Conservation (phyloP, 2,329 filamentous ascomycete species). For the Stachybotrys chartarum region DNA sequence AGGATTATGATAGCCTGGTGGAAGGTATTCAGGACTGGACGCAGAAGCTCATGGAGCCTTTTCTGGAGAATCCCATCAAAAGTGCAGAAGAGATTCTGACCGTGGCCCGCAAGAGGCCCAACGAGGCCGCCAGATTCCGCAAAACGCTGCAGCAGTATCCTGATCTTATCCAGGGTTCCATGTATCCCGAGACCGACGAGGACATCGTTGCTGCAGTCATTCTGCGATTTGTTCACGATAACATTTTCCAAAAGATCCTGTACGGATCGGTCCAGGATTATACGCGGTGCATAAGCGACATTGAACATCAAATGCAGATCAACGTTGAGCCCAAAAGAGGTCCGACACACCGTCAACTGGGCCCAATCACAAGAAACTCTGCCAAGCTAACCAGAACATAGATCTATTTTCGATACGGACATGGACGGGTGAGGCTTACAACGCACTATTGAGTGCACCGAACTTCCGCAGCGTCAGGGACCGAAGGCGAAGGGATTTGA, state of each 20-base stretch:
- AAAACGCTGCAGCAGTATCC: slow-evolving; percentile 17
- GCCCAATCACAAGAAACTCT: background rate
- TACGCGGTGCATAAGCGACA: slow-evolving; percentile 20
- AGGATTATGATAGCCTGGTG: background rate
- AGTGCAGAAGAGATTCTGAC: slow-evolving; percentile 14
- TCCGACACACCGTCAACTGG: no score
- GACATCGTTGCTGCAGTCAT: slow-evolving; percentile 26
- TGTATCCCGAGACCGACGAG: slow-evolving; percentile 29
- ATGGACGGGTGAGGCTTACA: slow-evolving; percentile 30
- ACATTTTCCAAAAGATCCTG: slow-evolving; percentile 25
- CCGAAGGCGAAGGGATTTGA: slow-evolving; percentile 16
- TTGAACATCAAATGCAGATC: slow-evolving; percentile 25
- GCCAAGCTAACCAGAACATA: slow-evolving; percentile 4
- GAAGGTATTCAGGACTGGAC: slow-evolving; percentile 7
- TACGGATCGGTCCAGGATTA: slow-evolving; percentile 14
- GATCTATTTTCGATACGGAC: slow-evolving; percentile 22
- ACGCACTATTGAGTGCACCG: slow-evolving; percentile 23
- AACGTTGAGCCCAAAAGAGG: slow-evolving; percentile 29
- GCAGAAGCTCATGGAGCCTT: slow-evolving; percentile 22
- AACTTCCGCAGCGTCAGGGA: slow-evolving; percentile 18
- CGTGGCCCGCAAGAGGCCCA: slow-evolving; percentile 12
- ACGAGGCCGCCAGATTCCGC: slow-evolving; percentile 17
- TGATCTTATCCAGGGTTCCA: slow-evolving; percentile 22
- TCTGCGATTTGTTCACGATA: slow-evolving; percentile 25
- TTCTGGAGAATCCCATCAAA: slow-evolving; percentile 18